A percentile compares a stretch with the other conserved stretches of the same genome.
These are phyloP conservation scores for Hyphopichia pseudoburtonii DNA, from an alignment of 1,139 yeast genomes.

Conservation along the genomic window DNA sequence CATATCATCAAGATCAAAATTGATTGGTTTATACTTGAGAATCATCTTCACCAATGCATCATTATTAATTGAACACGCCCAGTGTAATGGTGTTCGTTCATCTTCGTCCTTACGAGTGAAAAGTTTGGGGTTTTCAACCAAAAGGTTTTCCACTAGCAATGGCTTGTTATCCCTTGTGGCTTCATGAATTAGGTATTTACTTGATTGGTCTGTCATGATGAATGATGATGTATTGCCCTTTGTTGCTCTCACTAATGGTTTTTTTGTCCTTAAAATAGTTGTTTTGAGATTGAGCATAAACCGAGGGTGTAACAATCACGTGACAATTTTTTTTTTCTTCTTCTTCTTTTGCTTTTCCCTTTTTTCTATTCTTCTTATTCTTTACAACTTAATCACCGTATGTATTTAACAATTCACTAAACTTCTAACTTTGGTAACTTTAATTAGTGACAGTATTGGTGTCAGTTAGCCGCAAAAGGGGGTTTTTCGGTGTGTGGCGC, in stretches of 20 bases:
- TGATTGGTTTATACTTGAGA: slow-evolving; percentile 35
- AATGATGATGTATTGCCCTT: not conserved
- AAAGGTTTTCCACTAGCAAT: slow-evolving; percentile 46
- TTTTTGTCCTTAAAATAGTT: not conserved
- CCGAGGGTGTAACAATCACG: too few species aligned
- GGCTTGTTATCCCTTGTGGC: slow-evolving; percentile 60
- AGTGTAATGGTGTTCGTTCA: slow-evolving; percentile 79
- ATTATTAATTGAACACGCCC: slow-evolving; percentile 79
- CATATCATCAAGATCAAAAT: slow-evolving; percentile 64
- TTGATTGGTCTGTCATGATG: slow-evolving; percentile 8
- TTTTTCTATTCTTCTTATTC: too few species aligned
- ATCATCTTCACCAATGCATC: slow-evolving; percentile 52
- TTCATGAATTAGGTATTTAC: slow-evolving; percentile 45
- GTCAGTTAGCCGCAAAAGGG: too few species aligned
- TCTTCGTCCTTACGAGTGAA: slow-evolving; percentile 61
- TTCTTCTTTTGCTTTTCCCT: not conserved
- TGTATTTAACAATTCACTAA: too few species aligned
- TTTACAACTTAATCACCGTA: too few species aligned
- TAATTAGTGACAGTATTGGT: too few species aligned
- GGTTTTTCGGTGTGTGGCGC: too few species aligned
- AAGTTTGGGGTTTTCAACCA: slow-evolving; percentile 48
- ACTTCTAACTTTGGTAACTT: too few species aligned
- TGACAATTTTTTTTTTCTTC: too few species aligned
- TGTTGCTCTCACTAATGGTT: not conserved
- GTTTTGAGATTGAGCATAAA: too few species aligned